Evolutionary conservation across 2,329 filamentous ascomycete genomes (phyloP), one percentile per base, ranked within the genome.

Genomic region (Anisogramma anomala): DNA sequence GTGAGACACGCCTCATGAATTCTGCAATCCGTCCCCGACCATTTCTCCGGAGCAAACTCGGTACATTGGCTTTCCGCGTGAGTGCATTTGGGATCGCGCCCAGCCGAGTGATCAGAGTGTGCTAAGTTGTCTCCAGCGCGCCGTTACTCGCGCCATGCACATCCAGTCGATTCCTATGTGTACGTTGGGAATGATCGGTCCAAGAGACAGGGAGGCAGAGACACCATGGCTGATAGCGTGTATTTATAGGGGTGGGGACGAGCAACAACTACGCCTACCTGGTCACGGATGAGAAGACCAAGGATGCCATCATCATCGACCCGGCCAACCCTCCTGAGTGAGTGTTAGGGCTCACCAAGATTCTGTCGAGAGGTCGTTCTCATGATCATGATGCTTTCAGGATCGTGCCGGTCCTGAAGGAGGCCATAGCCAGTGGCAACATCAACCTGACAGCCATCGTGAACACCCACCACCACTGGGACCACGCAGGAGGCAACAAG

Each of bases 401-500:
- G 52, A 75, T 81, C 34, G 61, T 67, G 0, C 76, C 76, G 0
- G 61, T 79, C 13, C 63, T 98, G 39, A 80, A 89, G 58, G 72
- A 87, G 49, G 79, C 84, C 45, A 80, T 84, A 5, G 64, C 77
- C 30, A 65, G 68, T 17, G 80, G 82, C 13, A 74, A 76, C 51
- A 85, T 94, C 56, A 88, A 93, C 52, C 65, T 98, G 48, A 87
- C 74, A 18, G 84, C 80, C 36, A 94, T 98, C 56, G 79, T 96
- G 54, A 98, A 98, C 58, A 98, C 91, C 2, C 91, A 98, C 56
- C 89, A 96, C 58, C 91, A 98, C 59, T 82, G 81, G 69, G 91
- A 98, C 52, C 91, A 98, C 62, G 82, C 91, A 1, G 91, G 91
- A 48, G 91, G 91, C 7, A 98, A 98, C 60, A 72, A 74, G 43